phyloP scores from a whole-genome alignment of 768 basidiomycete genomes.

The Lactifluus subvellereus region DNA sequence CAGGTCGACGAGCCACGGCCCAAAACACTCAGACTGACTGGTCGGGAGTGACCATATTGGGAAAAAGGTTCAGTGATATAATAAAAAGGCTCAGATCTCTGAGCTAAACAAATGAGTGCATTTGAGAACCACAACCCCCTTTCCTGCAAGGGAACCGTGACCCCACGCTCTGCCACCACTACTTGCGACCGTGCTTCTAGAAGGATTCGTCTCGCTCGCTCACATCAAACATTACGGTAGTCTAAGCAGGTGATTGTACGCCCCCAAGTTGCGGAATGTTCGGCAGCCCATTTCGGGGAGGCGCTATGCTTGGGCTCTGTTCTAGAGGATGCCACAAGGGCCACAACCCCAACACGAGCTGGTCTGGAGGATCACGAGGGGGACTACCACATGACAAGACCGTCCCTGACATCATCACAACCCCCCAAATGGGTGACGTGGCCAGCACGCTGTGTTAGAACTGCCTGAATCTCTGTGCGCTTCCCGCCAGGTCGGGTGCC shows the following conservation, averaged over 20 bases:
- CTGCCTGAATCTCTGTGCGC: no score
- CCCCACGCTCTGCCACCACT: no score
- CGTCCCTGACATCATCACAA: not conserved
- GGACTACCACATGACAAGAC: not conserved
- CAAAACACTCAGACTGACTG: no score
- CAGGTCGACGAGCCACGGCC: not conserved
- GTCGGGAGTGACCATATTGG: no score
- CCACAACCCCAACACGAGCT: not conserved
- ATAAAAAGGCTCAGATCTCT: no score
- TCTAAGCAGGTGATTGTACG: not conserved
- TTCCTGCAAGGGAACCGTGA: no score
- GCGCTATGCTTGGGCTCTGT: not conserved
- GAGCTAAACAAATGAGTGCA: no score
- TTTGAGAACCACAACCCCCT: no score
- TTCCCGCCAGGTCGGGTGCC: no score
- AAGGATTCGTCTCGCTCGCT: not conserved
- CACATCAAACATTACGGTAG: not conserved
- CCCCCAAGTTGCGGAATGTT: not conserved
- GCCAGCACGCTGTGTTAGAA: not conserved
- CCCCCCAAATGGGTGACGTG: not conserved
- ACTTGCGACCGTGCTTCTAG: no score
- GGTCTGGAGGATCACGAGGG: not conserved
- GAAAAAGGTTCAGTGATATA: no score
- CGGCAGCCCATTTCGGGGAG: not conserved
- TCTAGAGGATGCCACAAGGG: not conserved